Evolutionary conservation across 2,329 filamentous ascomycete species (phyloP).

Genomic region (Botryosphaeria dothidea): DNA sequence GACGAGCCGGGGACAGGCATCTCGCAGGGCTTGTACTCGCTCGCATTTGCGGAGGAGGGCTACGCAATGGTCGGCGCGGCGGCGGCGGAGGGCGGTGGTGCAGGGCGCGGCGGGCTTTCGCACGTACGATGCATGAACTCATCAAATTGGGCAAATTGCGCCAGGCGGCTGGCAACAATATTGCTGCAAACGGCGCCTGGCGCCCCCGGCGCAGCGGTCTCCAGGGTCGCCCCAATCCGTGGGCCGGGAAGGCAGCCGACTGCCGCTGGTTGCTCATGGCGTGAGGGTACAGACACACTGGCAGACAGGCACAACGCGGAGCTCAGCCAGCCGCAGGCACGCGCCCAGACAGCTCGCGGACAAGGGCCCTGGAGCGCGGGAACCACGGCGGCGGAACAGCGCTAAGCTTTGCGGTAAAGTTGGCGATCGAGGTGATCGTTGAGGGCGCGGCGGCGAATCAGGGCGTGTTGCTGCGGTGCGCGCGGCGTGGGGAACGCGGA

Average conservation of each 20-base stretch:
- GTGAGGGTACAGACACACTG: not conserved
- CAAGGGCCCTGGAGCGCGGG: slow-evolving; percentile 1
- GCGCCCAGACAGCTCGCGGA: not conserved
- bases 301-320: not conserved
- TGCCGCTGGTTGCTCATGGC: not conserved
- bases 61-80: not conserved
- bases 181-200: slow-evolving; percentile 7
- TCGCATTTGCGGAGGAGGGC: not conserved
- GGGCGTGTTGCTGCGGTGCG: not conserved
- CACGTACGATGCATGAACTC: slow-evolving; percentile 17
- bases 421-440: slow-evolving; percentile 16
- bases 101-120: slow-evolving; percentile 6
- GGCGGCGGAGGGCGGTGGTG: not conserved
- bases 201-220: not conserved
- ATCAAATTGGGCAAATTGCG: slow-evolving; percentile 14
- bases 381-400: slow-evolving; percentile 6
- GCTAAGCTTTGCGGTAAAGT: slow-evolving; percentile 15
- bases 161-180: slow-evolving; percentile 12
- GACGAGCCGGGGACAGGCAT: not conserved
- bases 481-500: slow-evolving; percentile 1
- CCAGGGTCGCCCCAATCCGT: not conserved
- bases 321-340: slow-evolving; percentile 13
- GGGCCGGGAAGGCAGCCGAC: slow-evolving; percentile 10
- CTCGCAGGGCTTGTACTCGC: not conserved
- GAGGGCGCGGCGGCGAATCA: slow-evolving; percentile 6